Percentiles rank a stretch among this genome's conserved stretches.
These are phyloP conservation scores for Clausena lansium DNA, from an alignment of 345 rosid species.

Conservation along the genomic window DNA sequence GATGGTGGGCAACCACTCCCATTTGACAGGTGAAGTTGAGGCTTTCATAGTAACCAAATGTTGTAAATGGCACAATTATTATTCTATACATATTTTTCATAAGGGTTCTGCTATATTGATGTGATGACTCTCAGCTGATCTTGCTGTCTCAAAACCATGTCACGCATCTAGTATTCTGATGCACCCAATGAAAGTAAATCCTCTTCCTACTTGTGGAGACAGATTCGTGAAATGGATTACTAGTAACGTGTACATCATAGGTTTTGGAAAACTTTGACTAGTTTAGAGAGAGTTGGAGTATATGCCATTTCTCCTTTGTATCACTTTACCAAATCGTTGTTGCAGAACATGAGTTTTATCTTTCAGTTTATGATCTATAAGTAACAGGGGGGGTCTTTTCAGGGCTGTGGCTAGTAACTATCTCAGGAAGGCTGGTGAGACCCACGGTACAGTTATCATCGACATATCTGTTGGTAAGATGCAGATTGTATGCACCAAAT, in stretches of 20 bases:
- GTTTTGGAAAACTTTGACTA: background rate
- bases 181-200: no score
- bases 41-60: background rate
- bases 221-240: no score
- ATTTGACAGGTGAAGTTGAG: slow-evolving; percentile 62
- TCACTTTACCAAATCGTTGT: background rate
- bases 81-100: no score
- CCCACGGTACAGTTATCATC: slow-evolving; percentile 70
- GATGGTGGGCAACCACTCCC: slow-evolving; percentile 83
- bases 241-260: background rate
- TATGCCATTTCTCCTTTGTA: background rate
- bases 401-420: slow-evolving; percentile 73
- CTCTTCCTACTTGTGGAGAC: no score
- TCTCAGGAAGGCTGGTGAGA: slow-evolving; percentile 75
- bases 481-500: background rate
- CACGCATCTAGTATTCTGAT: no score
- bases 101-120: background rate
- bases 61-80: background rate
- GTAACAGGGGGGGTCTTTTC: slow-evolving; percentile 11
- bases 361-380: background rate
- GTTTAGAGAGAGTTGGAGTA: background rate
- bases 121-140: background rate
- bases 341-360: background rate
- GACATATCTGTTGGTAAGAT: slow-evolving; percentile 67
- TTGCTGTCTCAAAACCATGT: no score